Evolutionary conservation across 1,284 basidiomycete genomes (phyloP).

Genomic region (Laetiporus sulphureus): DNA sequence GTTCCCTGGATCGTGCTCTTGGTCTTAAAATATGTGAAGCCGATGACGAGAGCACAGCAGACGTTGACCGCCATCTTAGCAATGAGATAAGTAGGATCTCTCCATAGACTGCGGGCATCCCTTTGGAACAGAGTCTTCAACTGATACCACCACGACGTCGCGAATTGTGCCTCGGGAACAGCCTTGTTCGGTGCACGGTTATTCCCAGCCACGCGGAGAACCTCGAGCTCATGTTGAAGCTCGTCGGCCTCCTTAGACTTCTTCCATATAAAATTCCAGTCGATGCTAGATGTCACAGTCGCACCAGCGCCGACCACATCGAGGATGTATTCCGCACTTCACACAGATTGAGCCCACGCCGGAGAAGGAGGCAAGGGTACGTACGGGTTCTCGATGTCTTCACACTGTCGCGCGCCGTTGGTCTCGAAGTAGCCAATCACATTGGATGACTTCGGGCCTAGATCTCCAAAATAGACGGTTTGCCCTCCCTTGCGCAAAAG

Average conservation of each 20-base stretch:
- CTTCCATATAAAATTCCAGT: conserved; percentile 28
- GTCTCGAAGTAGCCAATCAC: conserved; percentile 64
- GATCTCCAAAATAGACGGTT: conserved; percentile 71
- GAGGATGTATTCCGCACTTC: conserved; percentile 49
- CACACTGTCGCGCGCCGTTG: conserved; percentile 40
- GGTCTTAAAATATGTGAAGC: conserved; percentile 62
- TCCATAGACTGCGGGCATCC: conserved; percentile 46
- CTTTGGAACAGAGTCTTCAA: conserved; percentile 38
- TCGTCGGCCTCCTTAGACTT: conserved; percentile 17
- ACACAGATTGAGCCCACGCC: background rate
- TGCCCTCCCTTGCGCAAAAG: conserved; percentile 57
- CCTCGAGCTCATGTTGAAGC: conserved; percentile 21
- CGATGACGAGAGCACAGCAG: conserved; percentile 51
- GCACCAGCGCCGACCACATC: conserved; percentile 60
- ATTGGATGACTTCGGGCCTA: conserved; percentile 48
- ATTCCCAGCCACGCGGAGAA: conserved; percentile 21
- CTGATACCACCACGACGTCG: conserved; percentile 40
- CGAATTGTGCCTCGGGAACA: conserved; percentile 34
- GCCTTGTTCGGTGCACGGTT: conserved; percentile 17
- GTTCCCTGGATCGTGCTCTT: conserved; percentile 61
- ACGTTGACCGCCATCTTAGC: conserved; percentile 62
- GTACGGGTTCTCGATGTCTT: conserved; percentile 33
- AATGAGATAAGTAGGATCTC: conserved; percentile 68
- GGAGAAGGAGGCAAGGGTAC: conserved; percentile 6
- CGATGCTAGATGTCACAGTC: conserved; percentile 19